Base-by-base conservation (phyloP, 768 basidiomycete genomes). In the Tylopilus plumbeoviolaceoides region DNA sequence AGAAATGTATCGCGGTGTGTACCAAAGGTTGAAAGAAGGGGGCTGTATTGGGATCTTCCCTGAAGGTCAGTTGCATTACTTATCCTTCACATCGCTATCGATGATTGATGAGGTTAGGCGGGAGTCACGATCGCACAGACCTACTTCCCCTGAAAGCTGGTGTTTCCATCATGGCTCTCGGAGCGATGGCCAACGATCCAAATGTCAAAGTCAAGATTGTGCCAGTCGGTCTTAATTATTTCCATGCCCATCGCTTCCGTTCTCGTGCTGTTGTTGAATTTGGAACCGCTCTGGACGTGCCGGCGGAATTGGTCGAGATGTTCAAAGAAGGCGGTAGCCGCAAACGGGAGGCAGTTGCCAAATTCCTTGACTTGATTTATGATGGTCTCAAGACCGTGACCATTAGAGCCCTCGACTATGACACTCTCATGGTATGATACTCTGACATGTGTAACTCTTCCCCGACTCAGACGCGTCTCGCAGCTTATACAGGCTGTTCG, bases 191-290 rank as follows among this genome's bases (percentile, higher is more conserved):
- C 10, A 88, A 89, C 56, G 83, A 98, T 66, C 85, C 93, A 6
- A 81, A 75, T 53, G 76, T 95, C 33, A 82, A 84, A 58, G 93
- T 99, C 65, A 90, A 91, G 69, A 91, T 99, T 56, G 94, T 95
- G 66, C 84, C 94, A 66, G 84, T 93, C 67, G 82, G 88, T 63
- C 63, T 87, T 25, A 83, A 82, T 31, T 87, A 87, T 61, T 87
- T 87, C 67, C 85, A 87, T 67, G 80, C 84, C 1, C 82, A 86
- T 73, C 85, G 87, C 57, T 99, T 98, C 76, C 87, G 97, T 31
- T 97, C 94, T 14, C 84, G 97, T 51, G 97, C 94, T 7, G 97
- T 99, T 25, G 89, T 99, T 45, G 97, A 99, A 66, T 99, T 98
- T 68, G 97, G 97, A 7, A 74, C 81, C 3, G 91, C 95, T 9